These are phyloP conservation scores for Tritrichomonas musculus DNA, from an alignment of 208 protist species.

Conservation along the genomic window DNA sequence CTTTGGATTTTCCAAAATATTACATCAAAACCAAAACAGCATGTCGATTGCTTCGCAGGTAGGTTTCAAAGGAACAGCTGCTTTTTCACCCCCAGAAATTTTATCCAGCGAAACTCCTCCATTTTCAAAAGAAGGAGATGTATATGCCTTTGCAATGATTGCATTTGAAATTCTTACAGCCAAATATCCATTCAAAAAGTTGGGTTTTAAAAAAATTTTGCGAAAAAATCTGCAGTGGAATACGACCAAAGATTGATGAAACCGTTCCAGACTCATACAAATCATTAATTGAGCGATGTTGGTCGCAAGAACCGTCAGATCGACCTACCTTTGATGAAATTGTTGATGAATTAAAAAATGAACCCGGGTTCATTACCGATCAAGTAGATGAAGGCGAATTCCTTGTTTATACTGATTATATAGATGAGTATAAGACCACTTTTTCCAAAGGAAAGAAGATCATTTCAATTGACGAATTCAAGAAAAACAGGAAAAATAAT, in stretches of 20 bases:
- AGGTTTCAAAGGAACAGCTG: neutral
- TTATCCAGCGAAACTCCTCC: no score
- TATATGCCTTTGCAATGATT: neutral
- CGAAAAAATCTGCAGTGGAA: neutral
- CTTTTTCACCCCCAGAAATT: neutral
- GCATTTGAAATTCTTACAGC: neutral
- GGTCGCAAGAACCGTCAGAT: neutral
- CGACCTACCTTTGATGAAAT: neutral
- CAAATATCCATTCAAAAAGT: neutral
- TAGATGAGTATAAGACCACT: no score
- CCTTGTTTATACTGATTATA: no score
- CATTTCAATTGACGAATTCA: no score
- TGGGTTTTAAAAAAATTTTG: neutral
- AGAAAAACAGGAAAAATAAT: no score
- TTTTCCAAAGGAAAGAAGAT: no score
- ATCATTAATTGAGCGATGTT: neutral
- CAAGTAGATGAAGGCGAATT: no score
- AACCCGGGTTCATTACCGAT: no score
- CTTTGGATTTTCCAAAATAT: neutral
- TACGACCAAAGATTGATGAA: neutral
- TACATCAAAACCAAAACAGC: neutral
- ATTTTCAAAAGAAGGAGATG: neutral
- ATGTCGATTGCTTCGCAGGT: neutral
- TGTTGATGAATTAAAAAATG: neutral
- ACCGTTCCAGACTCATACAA: neutral